Evolutionary conservation across 305 asterid species (phyloP).

Genomic region (Fraxinus xanthoxyloides): DNA sequence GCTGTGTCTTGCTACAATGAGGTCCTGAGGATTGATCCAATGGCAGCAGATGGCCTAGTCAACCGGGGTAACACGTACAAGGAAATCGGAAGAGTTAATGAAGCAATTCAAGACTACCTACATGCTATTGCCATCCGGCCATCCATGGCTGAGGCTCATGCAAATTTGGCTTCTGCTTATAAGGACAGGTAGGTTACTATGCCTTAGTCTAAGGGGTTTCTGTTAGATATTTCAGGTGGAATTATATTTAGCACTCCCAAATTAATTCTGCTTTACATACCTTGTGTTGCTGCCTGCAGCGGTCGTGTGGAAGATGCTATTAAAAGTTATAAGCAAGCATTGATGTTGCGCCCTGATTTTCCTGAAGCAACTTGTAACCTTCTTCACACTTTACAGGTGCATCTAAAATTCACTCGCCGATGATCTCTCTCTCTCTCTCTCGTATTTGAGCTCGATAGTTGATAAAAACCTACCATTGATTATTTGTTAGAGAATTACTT

Average conservation of each 20-base stretch:
- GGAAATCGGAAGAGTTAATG: slow-evolving; percentile 94
- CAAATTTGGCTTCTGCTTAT: slow-evolving; percentile 98
- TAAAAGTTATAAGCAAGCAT: slow-evolving; percentile 89
- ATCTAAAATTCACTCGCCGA: background rate
- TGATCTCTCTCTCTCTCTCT: background rate
- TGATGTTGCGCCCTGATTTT: slow-evolving; percentile 83
- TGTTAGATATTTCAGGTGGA: slow-evolving; percentile 6
- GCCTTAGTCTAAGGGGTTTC: background rate
- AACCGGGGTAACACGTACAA: slow-evolving; percentile 95
- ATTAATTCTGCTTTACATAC: background rate
- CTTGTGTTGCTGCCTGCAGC: slow-evolving; percentile 42
- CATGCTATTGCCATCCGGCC: slow-evolving; percentile 86
- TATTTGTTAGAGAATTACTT: background rate
- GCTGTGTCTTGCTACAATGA: slow-evolving; percentile 98
- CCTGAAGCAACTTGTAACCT: slow-evolving; percentile 99
- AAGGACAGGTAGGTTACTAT: slow-evolving; percentile 69
- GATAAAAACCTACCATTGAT: background rate
- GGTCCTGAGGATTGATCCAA: slow-evolving; percentile 90
- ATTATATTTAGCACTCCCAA: background rate
- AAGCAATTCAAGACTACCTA: slow-evolving; percentile 84
- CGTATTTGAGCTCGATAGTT: slow-evolving; percentile 10
- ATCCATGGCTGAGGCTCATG: slow-evolving; percentile 98
- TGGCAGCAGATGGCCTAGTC: slow-evolving; percentile 96
- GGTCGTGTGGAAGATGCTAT: slow-evolving; percentile 90
- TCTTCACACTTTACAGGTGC: slow-evolving; percentile 94